A percentile compares a stretch with the other conserved stretches of the same genome.
Evolutionary conservation across 257 asterid species (phyloP).

Genomic region (Petunia axillaris): DNA sequence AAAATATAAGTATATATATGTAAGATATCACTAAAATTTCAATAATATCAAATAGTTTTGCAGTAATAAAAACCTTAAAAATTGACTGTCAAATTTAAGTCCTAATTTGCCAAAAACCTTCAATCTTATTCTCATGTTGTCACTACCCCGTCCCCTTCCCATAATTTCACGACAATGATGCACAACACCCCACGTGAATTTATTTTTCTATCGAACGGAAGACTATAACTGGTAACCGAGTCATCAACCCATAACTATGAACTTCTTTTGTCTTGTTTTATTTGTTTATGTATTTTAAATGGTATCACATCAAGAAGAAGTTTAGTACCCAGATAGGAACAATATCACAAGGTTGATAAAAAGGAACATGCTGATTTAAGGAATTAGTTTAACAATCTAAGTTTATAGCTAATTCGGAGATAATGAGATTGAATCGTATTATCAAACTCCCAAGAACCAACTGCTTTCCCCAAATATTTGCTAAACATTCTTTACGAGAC

Average conservation of each 20-base stretch:
- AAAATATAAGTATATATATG: too few species aligned
- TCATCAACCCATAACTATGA: neutral
- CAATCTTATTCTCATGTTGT: neutral
- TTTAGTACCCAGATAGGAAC: neutral
- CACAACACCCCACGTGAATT: constrained; percentile 26
- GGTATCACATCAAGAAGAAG: constrained; percentile 8
- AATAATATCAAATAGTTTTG: too few species aligned
- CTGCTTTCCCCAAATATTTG: too few species aligned
- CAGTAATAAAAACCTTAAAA: too few species aligned
- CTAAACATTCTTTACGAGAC: too few species aligned
- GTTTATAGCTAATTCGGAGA: neutral
- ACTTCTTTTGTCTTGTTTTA: constrained; percentile 19
- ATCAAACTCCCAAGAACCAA: too few species aligned
- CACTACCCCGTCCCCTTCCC: neutral
- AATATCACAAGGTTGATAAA: neutral
- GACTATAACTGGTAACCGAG: constrained; percentile 3
- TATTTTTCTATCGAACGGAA: constrained; percentile 12
- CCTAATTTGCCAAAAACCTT: too few species aligned
- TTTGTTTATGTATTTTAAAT: neutral
- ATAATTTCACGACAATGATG: constrained; percentile 28
- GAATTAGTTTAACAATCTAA: neutral
- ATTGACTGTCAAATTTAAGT: too few species aligned
- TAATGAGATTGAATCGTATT: neutral
- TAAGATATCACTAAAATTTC: too few species aligned
- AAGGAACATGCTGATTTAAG: neutral